Evolutionary conservation across 2,329 filamentous ascomycete genomes (phyloP).

Genomic region (Xylariales sp.): DNA sequence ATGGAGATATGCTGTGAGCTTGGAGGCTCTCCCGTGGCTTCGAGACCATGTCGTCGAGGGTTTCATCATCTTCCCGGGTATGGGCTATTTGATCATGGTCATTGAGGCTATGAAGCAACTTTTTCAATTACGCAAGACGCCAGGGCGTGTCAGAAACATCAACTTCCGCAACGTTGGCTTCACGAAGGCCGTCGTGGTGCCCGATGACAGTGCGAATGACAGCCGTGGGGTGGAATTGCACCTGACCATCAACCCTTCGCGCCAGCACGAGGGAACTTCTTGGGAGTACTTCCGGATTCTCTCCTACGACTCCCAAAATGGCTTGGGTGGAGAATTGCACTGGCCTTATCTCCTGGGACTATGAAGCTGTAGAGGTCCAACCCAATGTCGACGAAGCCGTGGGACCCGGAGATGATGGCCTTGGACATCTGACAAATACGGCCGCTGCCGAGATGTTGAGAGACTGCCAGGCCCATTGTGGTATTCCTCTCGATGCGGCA

Average conservation of each 20-base stretch:
- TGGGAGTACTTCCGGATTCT: conserved; percentile 8
- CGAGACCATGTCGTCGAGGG: conserved; percentile 7
- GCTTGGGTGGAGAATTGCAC: conserved; percentile 5
- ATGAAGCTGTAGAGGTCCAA: not conserved
- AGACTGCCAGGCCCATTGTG: not conserved
- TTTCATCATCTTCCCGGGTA: conserved; percentile 4
- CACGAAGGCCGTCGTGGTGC: conserved; percentile 2
- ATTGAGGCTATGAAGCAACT: conserved; percentile 9
- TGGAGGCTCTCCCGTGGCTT: conserved; percentile 10
- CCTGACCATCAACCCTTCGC: conserved; percentile 4
- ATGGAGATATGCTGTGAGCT: conserved; percentile 5
- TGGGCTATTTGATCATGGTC: conserved; percentile 7
- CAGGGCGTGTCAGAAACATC: conserved; percentile 1
- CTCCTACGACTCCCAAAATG: conserved; percentile 7
- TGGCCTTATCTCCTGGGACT: conserved; percentile 8
- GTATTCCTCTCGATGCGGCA: conserved; percentile 2
- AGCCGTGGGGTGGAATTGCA: conserved; percentile 6
- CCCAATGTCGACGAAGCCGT: not conserved
- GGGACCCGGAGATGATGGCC: not conserved
- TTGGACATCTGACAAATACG: conserved; percentile 5
- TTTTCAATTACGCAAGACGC: conserved; percentile 7
- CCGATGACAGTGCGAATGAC: not conserved
- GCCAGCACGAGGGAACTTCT: not conserved
- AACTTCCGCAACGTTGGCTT: conserved; percentile 7
- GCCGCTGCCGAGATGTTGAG: conserved; percentile 5